Base-by-base conservation (phyloP, 2,329 filamentous ascomycete species). In the Phyllosticta paracitricarpa region DNA sequence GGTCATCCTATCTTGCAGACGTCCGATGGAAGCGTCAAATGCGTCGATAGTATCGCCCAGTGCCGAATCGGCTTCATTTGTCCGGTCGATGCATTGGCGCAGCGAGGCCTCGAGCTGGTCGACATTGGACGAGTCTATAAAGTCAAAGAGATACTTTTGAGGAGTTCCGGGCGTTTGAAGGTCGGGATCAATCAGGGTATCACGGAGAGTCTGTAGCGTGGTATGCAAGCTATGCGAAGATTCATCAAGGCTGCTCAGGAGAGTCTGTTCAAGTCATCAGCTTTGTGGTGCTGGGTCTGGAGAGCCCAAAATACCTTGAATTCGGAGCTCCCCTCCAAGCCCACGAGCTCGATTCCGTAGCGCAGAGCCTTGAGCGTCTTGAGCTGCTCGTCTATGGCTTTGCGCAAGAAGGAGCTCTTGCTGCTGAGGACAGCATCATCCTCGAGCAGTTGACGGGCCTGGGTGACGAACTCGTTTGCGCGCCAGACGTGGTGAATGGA, bases 401-500 rank as follows among this genome's bases (percentile, higher is more conserved):
- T 71, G 25, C 73, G 65, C 28, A 78, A 71, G 61, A 75, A 76
- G 1, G 71, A 68, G 67, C 78, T 80, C 68, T 76, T 78, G 5
- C 78, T 78, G 24, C 82, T 82, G 3, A 95, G 81, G 9, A 92
- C 80, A 59, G 90, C 86, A 56, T 86, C 87, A 66, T 94, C 88
- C 70, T 96, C 89, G 65, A 96, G 81, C 35, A 89, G 83, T 33
- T 81, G 78, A 35, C 91, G 87, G 4, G 91, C 90, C 14, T 84
- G 80, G 22, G 84, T 90, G 54, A 94, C 88, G 61, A 97, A 86
- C 69, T 95, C 89, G 70, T 94, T 92, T 65, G 91, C 92, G 63
- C 89, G 89, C 71, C 89, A 87, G 58, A 97, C 90, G 63, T 89
- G 86, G 52, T 81, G 84, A 72, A 95, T 91, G 10, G 91, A 91